These are phyloP conservation scores for Saturnispora saitoi DNA, from an alignment of 805 yeast genomes.

Conservation along the genomic window DNA sequence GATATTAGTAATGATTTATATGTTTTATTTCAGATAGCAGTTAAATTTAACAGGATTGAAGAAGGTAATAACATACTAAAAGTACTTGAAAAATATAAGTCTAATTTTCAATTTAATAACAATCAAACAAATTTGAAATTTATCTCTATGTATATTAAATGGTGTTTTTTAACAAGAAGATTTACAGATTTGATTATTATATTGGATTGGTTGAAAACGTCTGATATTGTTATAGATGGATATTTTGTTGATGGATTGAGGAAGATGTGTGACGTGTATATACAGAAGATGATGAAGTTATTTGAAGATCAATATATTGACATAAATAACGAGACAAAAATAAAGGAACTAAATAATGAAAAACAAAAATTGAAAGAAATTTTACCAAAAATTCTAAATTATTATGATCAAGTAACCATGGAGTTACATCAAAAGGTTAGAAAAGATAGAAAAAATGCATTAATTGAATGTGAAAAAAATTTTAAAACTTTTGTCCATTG, in stretches of 20 bases:
- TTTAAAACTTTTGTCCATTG: slow-evolving; percentile 14
- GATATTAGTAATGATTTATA: slow-evolving; percentile 8
- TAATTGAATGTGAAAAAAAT: slow-evolving; percentile 9
- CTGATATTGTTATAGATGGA: slow-evolving; percentile 5
- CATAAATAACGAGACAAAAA: background rate
- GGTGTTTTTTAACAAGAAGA: slow-evolving; percentile 9
- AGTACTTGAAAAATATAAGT: background rate
- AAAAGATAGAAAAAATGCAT: slow-evolving; percentile 4
- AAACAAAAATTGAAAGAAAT: slow-evolving; percentile 5
- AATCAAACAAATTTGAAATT: slow-evolving; percentile 11
- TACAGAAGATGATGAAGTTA: slow-evolving; percentile 2
- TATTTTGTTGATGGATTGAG: slow-evolving; percentile 9
- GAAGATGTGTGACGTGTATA: background rate
- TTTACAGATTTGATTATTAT: slow-evolving; percentile 9
- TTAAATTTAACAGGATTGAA: slow-evolving; percentile 7
- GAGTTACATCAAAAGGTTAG: slow-evolving; percentile 7
- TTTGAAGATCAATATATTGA: slow-evolving; percentile 1
- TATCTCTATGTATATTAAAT: slow-evolving; percentile 12
- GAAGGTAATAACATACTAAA: slow-evolving; percentile 3
- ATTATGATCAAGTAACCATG: slow-evolving; percentile 12
- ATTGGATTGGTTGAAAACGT: slow-evolving; percentile 12
- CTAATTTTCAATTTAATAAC: slow-evolving; percentile 5
- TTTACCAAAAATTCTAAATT: slow-evolving; percentile 13
- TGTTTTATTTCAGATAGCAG: slow-evolving; percentile 11
- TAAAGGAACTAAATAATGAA: slow-evolving; percentile 8